Evolutionary conservation across 768 basidiomycete genomes (phyloP).

Genomic region (Coprinopsis strossmayeri): DNA sequence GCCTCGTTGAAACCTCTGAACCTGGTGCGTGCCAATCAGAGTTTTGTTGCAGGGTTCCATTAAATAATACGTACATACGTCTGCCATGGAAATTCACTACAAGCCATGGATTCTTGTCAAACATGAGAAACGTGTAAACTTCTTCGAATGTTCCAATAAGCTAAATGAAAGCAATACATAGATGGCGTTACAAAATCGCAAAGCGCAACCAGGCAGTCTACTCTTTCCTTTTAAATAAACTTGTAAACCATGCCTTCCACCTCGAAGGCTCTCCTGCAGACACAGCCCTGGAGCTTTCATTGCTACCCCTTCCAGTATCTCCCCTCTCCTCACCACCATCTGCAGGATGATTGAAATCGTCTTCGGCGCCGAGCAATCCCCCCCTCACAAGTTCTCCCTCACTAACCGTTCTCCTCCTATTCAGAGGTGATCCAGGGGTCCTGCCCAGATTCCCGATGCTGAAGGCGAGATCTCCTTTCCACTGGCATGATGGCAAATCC

Average conservation of each 20-base stretch:
- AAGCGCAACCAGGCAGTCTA: constrained; percentile 5
- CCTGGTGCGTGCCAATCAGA: too few relatives aligned
- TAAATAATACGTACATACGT: too few relatives aligned
- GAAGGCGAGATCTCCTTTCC: constrained; percentile 37
- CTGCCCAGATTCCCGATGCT: constrained; percentile 24
- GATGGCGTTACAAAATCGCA: neutral
- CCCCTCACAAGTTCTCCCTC: constrained; percentile 30
- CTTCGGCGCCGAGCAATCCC: neutral
- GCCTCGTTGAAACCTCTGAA: too few relatives aligned
- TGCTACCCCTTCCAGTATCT: neutral
- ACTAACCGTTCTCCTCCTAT: constrained; percentile 44
- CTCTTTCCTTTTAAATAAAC: constrained; percentile 12
- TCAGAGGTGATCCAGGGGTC: constrained; percentile 16
- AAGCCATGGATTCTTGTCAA: too few relatives aligned
- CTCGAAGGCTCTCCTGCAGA: neutral
- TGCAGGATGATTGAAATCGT: neutral
- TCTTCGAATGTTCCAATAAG: too few relatives aligned
- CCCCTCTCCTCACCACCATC: constrained; percentile 3
- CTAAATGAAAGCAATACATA: too few relatives aligned
- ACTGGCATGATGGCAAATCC: constrained; percentile 66
- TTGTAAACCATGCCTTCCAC: constrained; percentile 21
- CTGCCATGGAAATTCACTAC: too few relatives aligned
- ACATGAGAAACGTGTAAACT: too few relatives aligned
- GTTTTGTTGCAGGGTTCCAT: too few relatives aligned
- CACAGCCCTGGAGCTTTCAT: neutral